Conservation (phyloP, 345 rosid species). For the Arabidopsis arenosa region DNA sequence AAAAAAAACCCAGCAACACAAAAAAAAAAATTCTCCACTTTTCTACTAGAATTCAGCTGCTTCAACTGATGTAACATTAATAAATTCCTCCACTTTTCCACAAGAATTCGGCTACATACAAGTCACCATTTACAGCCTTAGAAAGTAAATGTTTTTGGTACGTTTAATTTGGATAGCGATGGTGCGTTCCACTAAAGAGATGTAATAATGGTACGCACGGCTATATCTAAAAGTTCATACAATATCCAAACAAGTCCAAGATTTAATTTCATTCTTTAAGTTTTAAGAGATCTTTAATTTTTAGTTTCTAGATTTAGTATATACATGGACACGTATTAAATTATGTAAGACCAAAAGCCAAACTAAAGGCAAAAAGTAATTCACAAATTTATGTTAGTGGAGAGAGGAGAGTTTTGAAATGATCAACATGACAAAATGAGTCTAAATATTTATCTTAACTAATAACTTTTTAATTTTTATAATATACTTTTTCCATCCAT, state of each 20-base stretch:
- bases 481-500: background rate
- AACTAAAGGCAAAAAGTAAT: background rate
- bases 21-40: too few relatives aligned
- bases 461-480: background rate
- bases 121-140: too few relatives aligned
- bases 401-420: conserved; percentile 31
- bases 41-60: too few relatives aligned
- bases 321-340: background rate
- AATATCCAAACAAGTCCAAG: conserved; percentile 29
- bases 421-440: background rate
- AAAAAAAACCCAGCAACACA: too few relatives aligned
- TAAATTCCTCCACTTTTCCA: too few relatives aligned
- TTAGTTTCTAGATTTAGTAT: background rate
- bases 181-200: conserved; percentile 37
- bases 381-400: conserved; percentile 22
- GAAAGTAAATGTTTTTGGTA: conserved; percentile 5
- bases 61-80: too few relatives aligned
- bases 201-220: conserved; percentile 29
- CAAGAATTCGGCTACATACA: too few relatives aligned
- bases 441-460: background rate
- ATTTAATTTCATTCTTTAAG: conserved; percentile 15
- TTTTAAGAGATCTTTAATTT: conserved; percentile 9
- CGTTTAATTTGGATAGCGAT: conserved; percentile 35
- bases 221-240: conserved; percentile 27
- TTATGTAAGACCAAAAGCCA: conserved; percentile 22